A percentile compares a stretch with the other conserved stretches of the same genome.
Conservation (phyloP, 108 stramenopile genomes). For the Aurantiochytrium sp. region DNA sequence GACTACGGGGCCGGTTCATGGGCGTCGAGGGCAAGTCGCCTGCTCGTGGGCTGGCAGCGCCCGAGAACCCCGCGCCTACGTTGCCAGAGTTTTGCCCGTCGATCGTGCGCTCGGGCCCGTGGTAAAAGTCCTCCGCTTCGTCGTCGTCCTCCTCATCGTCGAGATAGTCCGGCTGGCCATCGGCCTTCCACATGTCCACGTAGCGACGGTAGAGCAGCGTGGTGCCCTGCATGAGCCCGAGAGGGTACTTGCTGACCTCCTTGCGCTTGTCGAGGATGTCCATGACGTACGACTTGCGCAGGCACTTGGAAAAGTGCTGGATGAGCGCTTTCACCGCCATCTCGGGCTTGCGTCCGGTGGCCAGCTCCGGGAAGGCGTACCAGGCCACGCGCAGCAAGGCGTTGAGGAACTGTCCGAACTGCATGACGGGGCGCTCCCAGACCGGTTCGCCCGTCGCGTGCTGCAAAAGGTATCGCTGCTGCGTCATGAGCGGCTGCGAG, state of each 20-base stretch:
- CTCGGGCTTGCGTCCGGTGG: background rate
- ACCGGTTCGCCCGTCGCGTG: background rate
- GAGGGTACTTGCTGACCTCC: background rate
- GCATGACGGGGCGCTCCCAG: background rate
- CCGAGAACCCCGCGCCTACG: too few relatives aligned
- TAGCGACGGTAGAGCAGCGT: background rate
- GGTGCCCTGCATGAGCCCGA: background rate
- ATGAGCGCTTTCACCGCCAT: background rate
- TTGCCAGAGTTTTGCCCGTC: too few relatives aligned
- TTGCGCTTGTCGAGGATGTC: background rate
- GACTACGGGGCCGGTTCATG: background rate
- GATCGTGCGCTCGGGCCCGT: background rate
- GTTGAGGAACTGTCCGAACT: background rate
- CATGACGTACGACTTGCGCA: slow-evolving; percentile 16
- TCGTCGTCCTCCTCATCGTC: background rate
- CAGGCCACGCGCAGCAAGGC: background rate
- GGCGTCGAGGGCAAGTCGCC: too few relatives aligned
- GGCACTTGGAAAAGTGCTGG: slow-evolving; percentile 24
- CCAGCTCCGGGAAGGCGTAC: background rate
- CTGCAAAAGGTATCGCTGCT: background rate
- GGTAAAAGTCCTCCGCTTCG: background rate
- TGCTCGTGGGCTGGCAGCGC: background rate
- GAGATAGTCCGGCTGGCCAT: slow-evolving; percentile 12
- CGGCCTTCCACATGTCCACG: slow-evolving; percentile 10
- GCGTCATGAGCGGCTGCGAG: background rate